Percentiles rank a stretch among this genome's conserved stretches.
phyloP scores from a whole-genome alignment of 441 rosid species.

The Mallotus japonicus region DNA sequence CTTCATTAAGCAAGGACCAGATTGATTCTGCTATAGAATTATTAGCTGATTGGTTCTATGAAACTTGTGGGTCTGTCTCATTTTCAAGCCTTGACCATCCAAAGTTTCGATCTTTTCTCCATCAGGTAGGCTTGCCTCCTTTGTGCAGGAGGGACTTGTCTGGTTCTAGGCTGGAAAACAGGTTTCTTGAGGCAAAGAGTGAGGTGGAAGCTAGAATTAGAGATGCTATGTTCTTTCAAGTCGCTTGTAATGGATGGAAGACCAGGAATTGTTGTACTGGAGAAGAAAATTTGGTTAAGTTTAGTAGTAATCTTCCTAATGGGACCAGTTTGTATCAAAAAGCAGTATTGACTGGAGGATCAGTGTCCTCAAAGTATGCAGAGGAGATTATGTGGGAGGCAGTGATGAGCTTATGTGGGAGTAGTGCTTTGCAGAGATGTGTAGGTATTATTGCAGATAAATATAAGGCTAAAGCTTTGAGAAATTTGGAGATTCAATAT shows the following conservation, averaged over 20 bases:
- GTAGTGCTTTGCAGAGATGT: slow-evolving; percentile 65
- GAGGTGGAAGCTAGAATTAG: slow-evolving; percentile 71
- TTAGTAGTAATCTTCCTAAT: slow-evolving; percentile 78
- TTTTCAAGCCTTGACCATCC: slow-evolving; percentile 87
- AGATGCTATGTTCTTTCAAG: slow-evolving; percentile 88
- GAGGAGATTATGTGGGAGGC: slow-evolving; percentile 83
- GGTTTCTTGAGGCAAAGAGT: slow-evolving; percentile 63
- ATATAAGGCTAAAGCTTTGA: slow-evolving; percentile 70
- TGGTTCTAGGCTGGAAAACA: slow-evolving; percentile 59
- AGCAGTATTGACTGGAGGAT: slow-evolving; percentile 51
- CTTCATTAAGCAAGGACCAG: slow-evolving; percentile 74
- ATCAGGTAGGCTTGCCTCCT: slow-evolving; percentile 78
- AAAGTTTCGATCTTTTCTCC: slow-evolving; percentile 81
- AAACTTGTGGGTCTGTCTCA: slow-evolving; percentile 85
- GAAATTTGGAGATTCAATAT: slow-evolving; percentile 72
- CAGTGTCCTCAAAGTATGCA: slow-evolving; percentile 64
- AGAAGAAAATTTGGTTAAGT: slow-evolving; percentile 62
- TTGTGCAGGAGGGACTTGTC: slow-evolving; percentile 62
- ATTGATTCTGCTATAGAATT: slow-evolving; percentile 69
- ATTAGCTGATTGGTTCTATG: slow-evolving; percentile 84
- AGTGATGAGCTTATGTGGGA: slow-evolving; percentile 59
- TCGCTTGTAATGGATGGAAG: slow-evolving; percentile 83
- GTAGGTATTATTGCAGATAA: slow-evolving; percentile 85
- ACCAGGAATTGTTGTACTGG: slow-evolving; percentile 35
- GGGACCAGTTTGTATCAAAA: slow-evolving; percentile 76